Conservation (phyloP, 2,329 filamentous ascomycete species). For the Colletotrichum zoysiae region DNA sequence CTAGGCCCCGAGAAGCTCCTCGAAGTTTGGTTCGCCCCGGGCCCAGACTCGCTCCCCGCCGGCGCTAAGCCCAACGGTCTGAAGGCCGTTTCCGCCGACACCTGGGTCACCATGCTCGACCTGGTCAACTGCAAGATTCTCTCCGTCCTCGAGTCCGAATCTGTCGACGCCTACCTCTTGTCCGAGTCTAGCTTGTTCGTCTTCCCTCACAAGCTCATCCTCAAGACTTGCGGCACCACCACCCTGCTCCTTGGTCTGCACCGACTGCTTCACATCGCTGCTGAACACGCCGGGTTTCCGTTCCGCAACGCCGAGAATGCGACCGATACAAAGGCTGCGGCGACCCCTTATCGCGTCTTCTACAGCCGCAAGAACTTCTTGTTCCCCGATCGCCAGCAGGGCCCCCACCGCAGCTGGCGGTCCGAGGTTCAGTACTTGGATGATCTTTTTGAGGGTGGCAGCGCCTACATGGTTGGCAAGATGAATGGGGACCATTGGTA, state of each 20-base stretch:
- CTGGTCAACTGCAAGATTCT: conserved; percentile 98
- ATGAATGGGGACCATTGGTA: conserved; percentile 99
- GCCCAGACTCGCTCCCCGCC: conserved; percentile 77
- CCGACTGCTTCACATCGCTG: conserved; percentile 92
- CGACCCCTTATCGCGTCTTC: conserved; percentile 94
- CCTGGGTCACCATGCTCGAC: conserved; percentile 97
- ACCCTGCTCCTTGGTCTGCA: conserved; percentile 91
- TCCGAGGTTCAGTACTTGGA: conserved; percentile 95
- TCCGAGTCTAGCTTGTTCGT: conserved; percentile 99
- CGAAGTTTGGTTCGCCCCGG: conserved; percentile 97
- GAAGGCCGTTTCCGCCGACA: conserved; percentile 85
- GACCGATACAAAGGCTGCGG: conserved; percentile 78
- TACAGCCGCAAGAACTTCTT: conserved; percentile 99
- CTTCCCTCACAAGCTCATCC: conserved; percentile 98
- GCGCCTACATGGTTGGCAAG: conserved; percentile 99
- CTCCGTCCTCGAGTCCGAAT: conserved; percentile 91
- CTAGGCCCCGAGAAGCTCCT: conserved; percentile 94
- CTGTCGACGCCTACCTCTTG: conserved; percentile 95
- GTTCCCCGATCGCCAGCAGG: conserved; percentile 93
- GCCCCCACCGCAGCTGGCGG: conserved; percentile 97
- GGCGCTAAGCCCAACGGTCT: conserved; percentile 80
- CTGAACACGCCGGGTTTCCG: conserved; percentile 88
- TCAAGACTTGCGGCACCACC: conserved; percentile 98
- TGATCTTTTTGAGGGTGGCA: conserved; percentile 90
- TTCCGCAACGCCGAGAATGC: conserved; percentile 77